These are phyloP conservation scores for Davidsoniella eucalypti DNA, from an alignment of 2,329 filamentous ascomycete species.

Conservation along the genomic window DNA sequence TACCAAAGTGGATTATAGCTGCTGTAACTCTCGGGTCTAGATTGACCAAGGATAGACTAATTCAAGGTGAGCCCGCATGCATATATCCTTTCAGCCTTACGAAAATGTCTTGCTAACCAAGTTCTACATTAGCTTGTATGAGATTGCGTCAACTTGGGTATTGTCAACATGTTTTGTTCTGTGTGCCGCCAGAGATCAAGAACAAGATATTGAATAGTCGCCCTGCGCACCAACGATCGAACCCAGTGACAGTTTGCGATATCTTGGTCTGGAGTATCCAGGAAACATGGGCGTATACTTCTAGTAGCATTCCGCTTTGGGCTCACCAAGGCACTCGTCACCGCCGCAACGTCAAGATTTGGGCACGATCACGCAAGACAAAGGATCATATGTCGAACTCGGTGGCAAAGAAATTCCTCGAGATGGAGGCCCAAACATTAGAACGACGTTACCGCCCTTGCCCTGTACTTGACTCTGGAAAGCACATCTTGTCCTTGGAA, in stretches of 20 bases:
- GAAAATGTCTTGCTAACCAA: neutral
- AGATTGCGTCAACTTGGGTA: slow-evolving; percentile 50
- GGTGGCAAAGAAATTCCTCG: slow-evolving; percentile 30
- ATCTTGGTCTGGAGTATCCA: slow-evolving; percentile 43
- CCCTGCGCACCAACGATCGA: slow-evolving; percentile 2
- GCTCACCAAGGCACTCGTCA: slow-evolving; percentile 39
- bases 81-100: too few relatives aligned
- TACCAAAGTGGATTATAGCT: slow-evolving; percentile 42
- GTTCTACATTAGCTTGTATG: slow-evolving; percentile 39
- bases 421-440: slow-evolving; percentile 36
- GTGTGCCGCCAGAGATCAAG: slow-evolving; percentile 40
- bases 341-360: slow-evolving; percentile 24
- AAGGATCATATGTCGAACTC: slow-evolving; percentile 14
- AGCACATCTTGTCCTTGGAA: neutral
- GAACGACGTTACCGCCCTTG: slow-evolving; percentile 33
- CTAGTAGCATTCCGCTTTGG: slow-evolving; percentile 40
- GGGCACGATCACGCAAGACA: slow-evolving; percentile 14
- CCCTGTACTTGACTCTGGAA: neutral
- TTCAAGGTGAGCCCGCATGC: slow-evolving; percentile 37
- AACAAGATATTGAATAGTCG: slow-evolving; percentile 28
- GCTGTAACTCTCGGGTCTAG: slow-evolving; percentile 49
- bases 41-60: slow-evolving; percentile 50
- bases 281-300: slow-evolving; percentile 36
- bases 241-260: slow-evolving; percentile 30
- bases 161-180: slow-evolving; percentile 48